Evolutionary conservation across 495 filamentous ascomycete genomes (phyloP).

Genomic region (Podospora didyma): DNA sequence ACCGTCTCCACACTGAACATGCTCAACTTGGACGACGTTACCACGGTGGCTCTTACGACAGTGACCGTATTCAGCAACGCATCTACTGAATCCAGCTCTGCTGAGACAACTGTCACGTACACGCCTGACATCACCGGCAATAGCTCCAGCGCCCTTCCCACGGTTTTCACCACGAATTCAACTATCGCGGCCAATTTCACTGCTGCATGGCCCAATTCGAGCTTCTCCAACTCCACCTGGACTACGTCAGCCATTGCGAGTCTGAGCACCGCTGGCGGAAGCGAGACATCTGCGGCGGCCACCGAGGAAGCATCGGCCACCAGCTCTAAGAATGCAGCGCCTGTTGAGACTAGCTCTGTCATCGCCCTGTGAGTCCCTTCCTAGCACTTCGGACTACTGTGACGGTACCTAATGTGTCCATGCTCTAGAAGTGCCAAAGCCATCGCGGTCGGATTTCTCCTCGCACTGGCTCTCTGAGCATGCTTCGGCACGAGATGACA

Average conservation of each 20-base stretch:
- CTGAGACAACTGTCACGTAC: constrained; percentile 3
- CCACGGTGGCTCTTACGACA: constrained; percentile 6
- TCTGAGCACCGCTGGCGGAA: neutral
- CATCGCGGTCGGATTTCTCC: neutral
- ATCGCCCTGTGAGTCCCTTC: constrained; percentile 1
- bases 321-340: constrained; percentile 5
- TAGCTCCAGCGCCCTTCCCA: neutral
- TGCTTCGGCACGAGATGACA: neutral
- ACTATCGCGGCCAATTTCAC: neutral
- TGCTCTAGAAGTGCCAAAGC: neutral
- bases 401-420: neutral
- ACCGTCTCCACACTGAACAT: no score
- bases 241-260: neutral
- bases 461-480: constrained; percentile 4
- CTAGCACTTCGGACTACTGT: neutral
- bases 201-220: neutral
- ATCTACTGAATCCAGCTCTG: neutral
- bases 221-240: constrained; percentile 1
- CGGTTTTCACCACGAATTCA: neutral
- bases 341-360: neutral
- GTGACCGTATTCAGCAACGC: constrained; percentile 9
- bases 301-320: neutral
- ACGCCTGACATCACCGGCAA: neutral
- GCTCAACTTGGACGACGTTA: neutral
- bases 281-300: neutral